Percentiles rank a stretch among this genome's conserved stretches.
phyloP scores from a whole-genome alignment of 208 protist genomes.

The Crithidia fasciculata region DNA sequence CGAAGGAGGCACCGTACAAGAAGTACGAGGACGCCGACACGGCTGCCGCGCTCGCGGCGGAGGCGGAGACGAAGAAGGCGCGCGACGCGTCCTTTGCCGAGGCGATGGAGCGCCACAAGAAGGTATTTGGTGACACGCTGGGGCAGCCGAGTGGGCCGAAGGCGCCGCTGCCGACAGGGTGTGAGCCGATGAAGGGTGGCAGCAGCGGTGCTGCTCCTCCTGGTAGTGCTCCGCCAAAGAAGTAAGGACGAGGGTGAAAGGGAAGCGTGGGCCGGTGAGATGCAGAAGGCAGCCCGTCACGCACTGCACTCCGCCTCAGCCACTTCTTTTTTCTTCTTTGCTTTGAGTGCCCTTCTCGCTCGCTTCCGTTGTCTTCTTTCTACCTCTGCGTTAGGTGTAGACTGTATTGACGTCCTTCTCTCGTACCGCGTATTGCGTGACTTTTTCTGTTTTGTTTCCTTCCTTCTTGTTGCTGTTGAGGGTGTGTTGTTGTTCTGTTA shows the following conservation, averaged over 20 bases:
- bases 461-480: too few species aligned
- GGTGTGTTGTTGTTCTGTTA: too few species aligned
- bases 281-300: too few species aligned
- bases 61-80: constrained; percentile 37
- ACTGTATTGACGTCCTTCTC: too few species aligned
- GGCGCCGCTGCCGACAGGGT: constrained; percentile 60
- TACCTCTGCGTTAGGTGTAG: too few species aligned
- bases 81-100: constrained; percentile 68
- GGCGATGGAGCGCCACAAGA: constrained; percentile 65
- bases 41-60: constrained; percentile 38
- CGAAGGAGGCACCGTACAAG: constrained; percentile 81
- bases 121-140: constrained; percentile 63
- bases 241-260: constrained; percentile 3
- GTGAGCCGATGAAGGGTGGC: constrained; percentile 36
- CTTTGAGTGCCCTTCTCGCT: too few species aligned
- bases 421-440: too few species aligned
- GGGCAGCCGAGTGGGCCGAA: constrained; percentile 46
- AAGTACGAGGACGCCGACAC: constrained; percentile 72
- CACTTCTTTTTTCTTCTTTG: too few species aligned
- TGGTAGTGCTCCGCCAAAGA: background rate
- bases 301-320: too few species aligned
- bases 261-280: too few species aligned
- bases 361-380: too few species aligned
- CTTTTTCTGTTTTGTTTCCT: too few species aligned
- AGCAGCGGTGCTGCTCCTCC: background rate